These are phyloP conservation scores for Pythium insidiosum DNA, from an alignment of 352 stramenopile genomes.

Conservation along the genomic window DNA sequence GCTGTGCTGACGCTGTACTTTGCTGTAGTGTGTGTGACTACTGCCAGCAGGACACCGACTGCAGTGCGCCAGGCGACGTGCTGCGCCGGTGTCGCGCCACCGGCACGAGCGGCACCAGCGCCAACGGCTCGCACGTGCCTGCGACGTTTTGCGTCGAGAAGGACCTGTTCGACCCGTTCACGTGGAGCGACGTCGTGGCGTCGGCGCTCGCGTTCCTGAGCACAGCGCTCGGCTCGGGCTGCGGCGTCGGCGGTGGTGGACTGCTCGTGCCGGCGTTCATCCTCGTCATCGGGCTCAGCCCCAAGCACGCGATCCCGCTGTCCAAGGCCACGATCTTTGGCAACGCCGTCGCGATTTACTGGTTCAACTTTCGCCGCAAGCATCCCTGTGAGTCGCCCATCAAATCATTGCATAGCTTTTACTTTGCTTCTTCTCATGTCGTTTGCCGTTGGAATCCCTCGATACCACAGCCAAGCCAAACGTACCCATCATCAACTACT, in stretches of 20 bases:
- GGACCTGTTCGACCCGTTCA: slow-evolving; percentile 72
- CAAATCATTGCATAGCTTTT: neutral
- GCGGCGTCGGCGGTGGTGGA: slow-evolving; percentile 90
- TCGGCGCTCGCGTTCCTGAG: slow-evolving; percentile 72
- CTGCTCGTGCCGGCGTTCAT: slow-evolving; percentile 98
- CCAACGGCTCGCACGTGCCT: slow-evolving; percentile 19
- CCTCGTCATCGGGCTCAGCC: slow-evolving; percentile 86
- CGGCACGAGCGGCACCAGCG: slow-evolving; percentile 22
- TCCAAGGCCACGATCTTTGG: slow-evolving; percentile 97
- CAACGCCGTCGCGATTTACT: slow-evolving; percentile 91
- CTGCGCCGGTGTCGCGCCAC: slow-evolving; percentile 58
- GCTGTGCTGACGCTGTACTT: neutral
- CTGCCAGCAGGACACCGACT: slow-evolving; percentile 53
- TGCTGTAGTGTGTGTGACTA: slow-evolving; percentile 54
- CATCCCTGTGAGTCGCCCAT: slow-evolving; percentile 70
- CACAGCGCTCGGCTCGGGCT: slow-evolving; percentile 86
- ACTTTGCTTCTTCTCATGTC: neutral
- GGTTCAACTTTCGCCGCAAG: slow-evolving; percentile 91
- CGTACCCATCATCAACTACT: slow-evolving; percentile 95
- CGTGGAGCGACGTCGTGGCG: slow-evolving; percentile 50
- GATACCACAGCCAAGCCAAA: slow-evolving; percentile 72
- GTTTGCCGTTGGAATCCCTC: neutral
- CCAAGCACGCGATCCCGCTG: slow-evolving; percentile 97
- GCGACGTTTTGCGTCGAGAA: slow-evolving; percentile 76
- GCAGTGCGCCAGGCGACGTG: slow-evolving; percentile 29